Base-by-base conservation (phyloP, 495 filamentous ascomycete species). In the Aspergillus hancockii region DNA sequence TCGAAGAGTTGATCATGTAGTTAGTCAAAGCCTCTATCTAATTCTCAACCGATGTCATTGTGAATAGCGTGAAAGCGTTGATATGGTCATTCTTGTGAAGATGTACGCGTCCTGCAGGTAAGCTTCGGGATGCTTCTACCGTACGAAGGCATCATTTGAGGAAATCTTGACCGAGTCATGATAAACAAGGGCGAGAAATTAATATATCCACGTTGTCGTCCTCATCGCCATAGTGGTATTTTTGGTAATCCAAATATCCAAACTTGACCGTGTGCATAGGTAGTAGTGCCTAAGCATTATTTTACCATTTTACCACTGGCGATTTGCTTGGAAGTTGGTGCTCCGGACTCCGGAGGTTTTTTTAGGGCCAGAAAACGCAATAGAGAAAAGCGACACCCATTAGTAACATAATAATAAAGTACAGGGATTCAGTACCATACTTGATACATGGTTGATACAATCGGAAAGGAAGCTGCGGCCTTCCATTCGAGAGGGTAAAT, bases 401-500 rank as follows among this genome's bases (percentile, higher is more conserved):
- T n/a, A n/a, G n/a, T n/a, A n/a, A n/a, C n/a, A n/a, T n/a, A n/a
- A n/a, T n/a, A n/a, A n/a, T n/a, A n/a, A n/a, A n/a, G 50, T 14
- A 31, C 22, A 12, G 14, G 38, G 12, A n/a, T 41, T 32, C 10
- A 4, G 23, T 34, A 47, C 45, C n/a, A 45, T 56, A 56, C 54
- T 14, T 21, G 40, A 55, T 45, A 32, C 52, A 32, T 51, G 45
- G 45, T 47, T 25, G 18, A 50, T 45, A 40, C 22, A 22, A 55
- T 45, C 34, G 14, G 50, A 40, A 41, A 34, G 47, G 45, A 36
- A 51, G 58, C 45, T 41, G 14, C 14, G 38, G 50, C 54, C 25
- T 54, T 58, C 57, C 58, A 58, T 58, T 30, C 54, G 31, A 32
- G 40, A 49, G 41, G 55, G 55, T 62, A 56, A 62, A 19, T 62